Conservation (phyloP, 352 stramenopile species). For the Stramenopiles sp. region DNA sequence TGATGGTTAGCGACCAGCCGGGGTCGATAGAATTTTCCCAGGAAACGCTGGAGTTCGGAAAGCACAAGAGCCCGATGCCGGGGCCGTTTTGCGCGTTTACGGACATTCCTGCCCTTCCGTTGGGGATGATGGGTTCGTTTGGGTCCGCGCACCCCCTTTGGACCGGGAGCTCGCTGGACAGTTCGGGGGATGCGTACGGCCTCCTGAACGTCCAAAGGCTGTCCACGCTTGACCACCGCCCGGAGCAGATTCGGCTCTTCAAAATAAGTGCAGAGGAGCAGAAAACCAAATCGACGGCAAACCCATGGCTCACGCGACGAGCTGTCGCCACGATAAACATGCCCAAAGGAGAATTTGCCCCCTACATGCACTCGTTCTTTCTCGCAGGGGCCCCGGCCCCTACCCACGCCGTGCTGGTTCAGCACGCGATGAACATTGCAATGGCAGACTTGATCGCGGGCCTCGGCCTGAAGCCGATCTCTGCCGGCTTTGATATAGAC, state of each 20-base stretch:
- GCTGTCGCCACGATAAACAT: not conserved
- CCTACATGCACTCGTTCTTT: constrained; percentile 3
- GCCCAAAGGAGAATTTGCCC: not conserved
- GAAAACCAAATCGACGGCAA: not conserved
- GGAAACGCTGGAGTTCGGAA: not conserved
- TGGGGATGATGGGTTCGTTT: constrained; percentile 2
- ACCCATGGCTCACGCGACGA: not conserved
- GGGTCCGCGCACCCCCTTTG: not conserved
- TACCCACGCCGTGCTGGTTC: not conserved
- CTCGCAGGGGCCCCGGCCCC: not conserved
- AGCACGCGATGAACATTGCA: not conserved
- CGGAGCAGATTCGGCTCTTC: not conserved
- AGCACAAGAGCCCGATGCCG: not conserved
- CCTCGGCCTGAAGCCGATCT: not conserved
- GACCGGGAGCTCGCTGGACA: not conserved
- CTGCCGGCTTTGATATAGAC: constrained; percentile 3
- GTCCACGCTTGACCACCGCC: not conserved
- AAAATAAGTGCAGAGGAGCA: not conserved
- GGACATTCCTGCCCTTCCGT: not conserved
- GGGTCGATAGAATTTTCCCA: not conserved
- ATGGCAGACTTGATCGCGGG: not conserved
- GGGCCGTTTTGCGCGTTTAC: not conserved
- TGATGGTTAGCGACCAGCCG: not conserved
- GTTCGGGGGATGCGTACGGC: not conserved
- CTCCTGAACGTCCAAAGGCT: not conserved